Evolutionary conservation across 2,329 filamentous ascomycete species (phyloP).

Genomic region (Clonostachys chloroleuca): DNA sequence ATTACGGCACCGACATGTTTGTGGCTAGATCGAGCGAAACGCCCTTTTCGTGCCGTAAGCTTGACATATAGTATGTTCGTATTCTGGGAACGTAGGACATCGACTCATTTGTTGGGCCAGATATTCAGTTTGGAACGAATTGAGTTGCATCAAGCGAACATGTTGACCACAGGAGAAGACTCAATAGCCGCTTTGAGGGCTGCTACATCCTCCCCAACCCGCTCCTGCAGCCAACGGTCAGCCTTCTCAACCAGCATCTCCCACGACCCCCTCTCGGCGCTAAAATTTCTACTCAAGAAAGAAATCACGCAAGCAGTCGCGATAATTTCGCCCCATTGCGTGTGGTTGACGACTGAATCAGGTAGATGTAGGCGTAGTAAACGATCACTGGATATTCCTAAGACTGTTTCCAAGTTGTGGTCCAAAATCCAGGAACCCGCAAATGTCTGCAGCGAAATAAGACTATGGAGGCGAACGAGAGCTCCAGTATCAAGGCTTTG

Average conservation of each 20-base stretch:
- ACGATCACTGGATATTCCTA: conserved; percentile 12
- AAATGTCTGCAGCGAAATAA: conserved; percentile 49
- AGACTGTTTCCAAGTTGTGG: conserved; percentile 13
- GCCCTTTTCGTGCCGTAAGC: no score
- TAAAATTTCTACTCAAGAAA: conserved; percentile 38
- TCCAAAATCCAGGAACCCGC: conserved; percentile 21
- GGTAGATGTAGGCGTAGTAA: background rate
- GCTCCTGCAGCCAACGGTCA: conserved; percentile 36
- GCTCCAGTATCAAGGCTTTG: background rate
- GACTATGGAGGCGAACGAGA: conserved; percentile 9
- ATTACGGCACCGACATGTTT: no score
- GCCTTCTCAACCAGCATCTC: conserved; percentile 61
- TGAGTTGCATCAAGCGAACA: no score
- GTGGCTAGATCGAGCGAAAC: no score
- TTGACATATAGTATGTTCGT: no score
- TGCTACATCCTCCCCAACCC: conserved; percentile 5
- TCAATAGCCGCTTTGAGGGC: conserved; percentile 4
- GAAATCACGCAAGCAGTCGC: conserved; percentile 20
- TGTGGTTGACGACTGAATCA: no score
- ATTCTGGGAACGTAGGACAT: no score
- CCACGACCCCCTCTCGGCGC: conserved; percentile 49
- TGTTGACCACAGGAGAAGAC: no score
- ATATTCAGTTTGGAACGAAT: no score
- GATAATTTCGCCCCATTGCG: conserved; percentile 6
- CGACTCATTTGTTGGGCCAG: no score